A percentile compares a stretch with the other conserved stretches of the same genome.
These are phyloP conservation scores for Flaveria floridana DNA, from an alignment of 140 eudicot genomes.

Conservation along the genomic window DNA sequence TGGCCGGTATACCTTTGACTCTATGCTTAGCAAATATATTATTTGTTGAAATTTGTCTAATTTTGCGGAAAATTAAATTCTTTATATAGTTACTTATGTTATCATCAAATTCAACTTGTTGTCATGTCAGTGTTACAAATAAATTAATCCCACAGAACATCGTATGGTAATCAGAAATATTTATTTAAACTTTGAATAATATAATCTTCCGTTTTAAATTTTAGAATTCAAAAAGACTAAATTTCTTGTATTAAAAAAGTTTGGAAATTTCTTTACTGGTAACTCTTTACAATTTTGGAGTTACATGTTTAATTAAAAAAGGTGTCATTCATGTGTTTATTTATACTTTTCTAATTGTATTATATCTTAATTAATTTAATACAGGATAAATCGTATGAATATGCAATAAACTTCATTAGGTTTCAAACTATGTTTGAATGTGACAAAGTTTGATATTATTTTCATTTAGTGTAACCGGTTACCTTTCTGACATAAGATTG, in stretches of 20 bases:
- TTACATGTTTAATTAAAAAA: neutral
- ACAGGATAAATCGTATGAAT: too few species aligned
- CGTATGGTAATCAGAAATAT: neutral
- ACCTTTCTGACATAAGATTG: too few species aligned
- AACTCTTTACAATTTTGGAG: neutral
- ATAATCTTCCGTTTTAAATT: neutral
- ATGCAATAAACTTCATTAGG: too few species aligned
- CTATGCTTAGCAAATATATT: neutral
- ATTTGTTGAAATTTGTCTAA: constrained; percentile 9
- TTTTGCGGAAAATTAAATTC: neutral
- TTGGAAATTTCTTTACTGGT: neutral
- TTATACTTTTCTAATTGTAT: too few species aligned
- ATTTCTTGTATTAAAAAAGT: neutral
- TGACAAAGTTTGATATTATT: too few species aligned
- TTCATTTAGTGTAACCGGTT: too few species aligned
- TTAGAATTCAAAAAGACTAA: neutral
- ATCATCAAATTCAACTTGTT: constrained; percentile 17
- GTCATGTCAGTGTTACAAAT: neutral
- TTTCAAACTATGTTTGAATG: too few species aligned
- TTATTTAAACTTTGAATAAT: neutral
- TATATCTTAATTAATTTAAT: too few species aligned
- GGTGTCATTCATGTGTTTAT: neutral
- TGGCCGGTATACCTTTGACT: constrained; percentile 12
- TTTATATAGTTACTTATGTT: neutral
- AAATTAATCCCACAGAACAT: neutral